Percentiles rank a stretch among this genome's conserved stretches.
Conservation (phyloP, 75 land plant species). For the Larix kaempferi region DNA sequence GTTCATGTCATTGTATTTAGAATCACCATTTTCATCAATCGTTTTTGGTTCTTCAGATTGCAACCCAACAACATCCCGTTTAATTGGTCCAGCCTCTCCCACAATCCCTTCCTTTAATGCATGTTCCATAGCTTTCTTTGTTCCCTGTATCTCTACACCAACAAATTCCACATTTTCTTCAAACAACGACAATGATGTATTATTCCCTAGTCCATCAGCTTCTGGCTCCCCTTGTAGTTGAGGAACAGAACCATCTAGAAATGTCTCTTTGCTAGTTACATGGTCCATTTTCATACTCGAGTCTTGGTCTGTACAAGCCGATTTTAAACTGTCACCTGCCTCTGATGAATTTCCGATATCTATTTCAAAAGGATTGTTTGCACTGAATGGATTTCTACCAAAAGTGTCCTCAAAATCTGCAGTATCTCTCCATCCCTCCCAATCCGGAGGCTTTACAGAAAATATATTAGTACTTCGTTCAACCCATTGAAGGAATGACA, state of each 20-base stretch:
- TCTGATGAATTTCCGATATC: constrained; percentile 3
- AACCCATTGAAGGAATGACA: constrained; percentile 17
- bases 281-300: not conserved
- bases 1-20: constrained; percentile 64
- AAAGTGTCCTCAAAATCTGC: constrained; percentile 31
- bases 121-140: constrained; percentile 69
- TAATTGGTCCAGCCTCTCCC: constrained; percentile 67
- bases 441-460: constrained; percentile 52
- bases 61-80: constrained; percentile 26
- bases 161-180: constrained; percentile 74
- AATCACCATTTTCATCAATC: constrained; percentile 27
- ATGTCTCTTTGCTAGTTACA: not conserved
- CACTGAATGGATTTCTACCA: constrained; percentile 18
- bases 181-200: constrained; percentile 37
- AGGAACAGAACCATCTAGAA: constrained; percentile 14
- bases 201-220: constrained; percentile 13
- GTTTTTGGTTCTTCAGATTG: constrained; percentile 20
- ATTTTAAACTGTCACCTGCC: not conserved
- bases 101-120: constrained; percentile 75
- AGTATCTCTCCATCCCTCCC: constrained; percentile 83
- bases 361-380: constrained; percentile 26
- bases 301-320: not conserved
- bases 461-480: constrained; percentile 17
- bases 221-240: constrained; percentile 4
- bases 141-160: constrained; percentile 72